Percentiles rank a stretch among this genome's conserved stretches.
Evolutionary conservation across 768 basidiomycete genomes (phyloP).

Genomic region (Suillus subaureus): DNA sequence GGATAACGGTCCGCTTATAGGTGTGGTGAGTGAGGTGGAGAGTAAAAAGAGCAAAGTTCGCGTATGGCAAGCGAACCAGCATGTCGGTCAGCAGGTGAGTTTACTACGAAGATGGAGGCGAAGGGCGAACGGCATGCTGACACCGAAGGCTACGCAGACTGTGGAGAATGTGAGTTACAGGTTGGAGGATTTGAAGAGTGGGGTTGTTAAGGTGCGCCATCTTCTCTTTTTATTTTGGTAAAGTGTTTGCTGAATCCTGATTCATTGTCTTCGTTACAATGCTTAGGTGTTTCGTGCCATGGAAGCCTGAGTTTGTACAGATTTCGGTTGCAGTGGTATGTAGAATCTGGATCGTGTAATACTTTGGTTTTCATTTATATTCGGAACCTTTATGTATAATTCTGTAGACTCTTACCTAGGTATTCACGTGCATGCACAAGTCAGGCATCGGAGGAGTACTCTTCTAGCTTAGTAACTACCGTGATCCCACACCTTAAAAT

Average conservation of each 20-base stretch:
- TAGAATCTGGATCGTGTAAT: not conserved
- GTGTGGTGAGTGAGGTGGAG: slow-evolving; percentile 82
- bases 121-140: slow-evolving; percentile 34
- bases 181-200: slow-evolving; percentile 87
- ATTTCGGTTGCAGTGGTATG: not conserved
- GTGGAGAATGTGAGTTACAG: slow-evolving; percentile 86
- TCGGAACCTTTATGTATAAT: slow-evolving; percentile 3
- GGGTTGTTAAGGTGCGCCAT: slow-evolving; percentile 66
- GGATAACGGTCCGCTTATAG: slow-evolving; percentile 58
- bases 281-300: slow-evolving; percentile 42
- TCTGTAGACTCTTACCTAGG: not conserved
- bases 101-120: slow-evolving; percentile 28
- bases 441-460: not conserved
- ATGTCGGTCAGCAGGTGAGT: slow-evolving; percentile 79
- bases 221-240: not conserved
- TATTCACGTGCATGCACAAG: not conserved
- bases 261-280: not conserved
- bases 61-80: slow-evolving; percentile 86
- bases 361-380: not conserved
- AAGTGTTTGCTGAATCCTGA: slow-evolving; percentile 13
- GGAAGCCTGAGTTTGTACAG: slow-evolving; percentile 19
- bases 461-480: not conserved
- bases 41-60: slow-evolving; percentile 84
- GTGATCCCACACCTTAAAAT: too few species aligned
- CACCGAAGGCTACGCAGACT: slow-evolving; percentile 44